Base-by-base conservation (phyloP, 2,329 filamentous ascomycete species). In the Penicillium griseofulvum region DNA sequence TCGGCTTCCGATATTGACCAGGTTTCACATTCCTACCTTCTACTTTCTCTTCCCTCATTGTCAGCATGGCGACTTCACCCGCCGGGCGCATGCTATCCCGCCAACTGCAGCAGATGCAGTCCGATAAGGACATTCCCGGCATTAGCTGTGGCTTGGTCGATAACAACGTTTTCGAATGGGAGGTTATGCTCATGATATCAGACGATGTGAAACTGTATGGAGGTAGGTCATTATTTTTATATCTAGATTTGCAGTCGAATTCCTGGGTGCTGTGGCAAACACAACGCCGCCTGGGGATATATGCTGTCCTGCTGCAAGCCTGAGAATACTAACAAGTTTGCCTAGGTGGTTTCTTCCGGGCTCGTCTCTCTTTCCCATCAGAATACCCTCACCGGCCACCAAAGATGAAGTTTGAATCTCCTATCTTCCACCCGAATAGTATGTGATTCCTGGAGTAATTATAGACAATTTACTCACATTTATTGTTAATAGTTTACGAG, bases 161-260 rank as follows among this genome's bases (percentile, higher is more conserved):
- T 67, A 89, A 89, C 73, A 88, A 96, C 71, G 86, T 97, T 10
- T 97, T 97, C 64, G 89, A 96, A 78, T 99, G 94, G 94, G 92
- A 97, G 75, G 91, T 97, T 19, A 96, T 97, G 89, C 85, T 99
- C 58, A 97, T 99, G 93, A 93, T 97, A 63, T 91, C 86, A 59
- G 92, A 97, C 66, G 91, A 96, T 70, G 92, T 89, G 76, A 93
- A 92, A 76, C 89, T 90, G 74, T 97, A 97, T 67, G 92, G 92
- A 67, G 92, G 92, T 93, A 77, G 55, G 84, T 76, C 1, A 22
- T 19, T 28, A 31, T 7, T 24, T 22, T n/a, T 28, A 16, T 9
- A 19, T 26, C 7, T 19, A 8, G 8, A 26, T n/a, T 41, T 19
- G 5, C 8, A 5, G n/a, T 17, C 14, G 16, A 16, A 34, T 26